Evolutionary conservation across 169 alveolate genomes (phyloP).

Genomic region (Cryptosporidium sp.): DNA sequence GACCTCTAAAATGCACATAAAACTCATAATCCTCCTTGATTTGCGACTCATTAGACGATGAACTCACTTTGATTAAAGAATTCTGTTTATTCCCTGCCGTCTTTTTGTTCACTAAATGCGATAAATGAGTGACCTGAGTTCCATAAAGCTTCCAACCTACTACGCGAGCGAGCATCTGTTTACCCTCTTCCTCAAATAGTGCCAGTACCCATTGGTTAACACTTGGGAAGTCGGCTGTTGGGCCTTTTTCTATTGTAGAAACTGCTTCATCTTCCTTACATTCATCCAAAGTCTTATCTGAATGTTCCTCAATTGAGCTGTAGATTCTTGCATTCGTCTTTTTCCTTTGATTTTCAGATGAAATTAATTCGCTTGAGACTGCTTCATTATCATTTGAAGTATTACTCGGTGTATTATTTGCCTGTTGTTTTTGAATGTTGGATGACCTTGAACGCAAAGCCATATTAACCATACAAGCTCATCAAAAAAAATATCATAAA

Average conservation of each 20-base stretch:
- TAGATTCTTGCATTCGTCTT: constrained; percentile 4
- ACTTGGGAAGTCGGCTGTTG: constrained; percentile 7
- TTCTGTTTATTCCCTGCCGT: neutral
- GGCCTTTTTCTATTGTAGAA: neutral
- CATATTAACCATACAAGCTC: neutral
- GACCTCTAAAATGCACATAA: constrained; percentile 89
- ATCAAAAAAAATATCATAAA: neutral
- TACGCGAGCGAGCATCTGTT: constrained; percentile 48
- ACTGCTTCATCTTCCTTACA: neutral
- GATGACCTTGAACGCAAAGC: neutral
- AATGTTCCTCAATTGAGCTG: neutral
- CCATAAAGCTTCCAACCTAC: constrained; percentile 70
- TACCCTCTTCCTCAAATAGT: constrained; percentile 37
- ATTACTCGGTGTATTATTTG: neutral
- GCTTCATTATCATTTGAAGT: neutral
- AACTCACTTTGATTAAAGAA: constrained; percentile 18
- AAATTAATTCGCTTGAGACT: neutral
- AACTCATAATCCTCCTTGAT: constrained; percentile 85
- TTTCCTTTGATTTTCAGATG: neutral
- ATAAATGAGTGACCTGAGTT: constrained; percentile 50
- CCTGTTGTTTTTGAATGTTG: neutral
- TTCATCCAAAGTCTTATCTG: neutral
- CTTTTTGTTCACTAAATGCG: constrained; percentile 51
- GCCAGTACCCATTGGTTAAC: constrained; percentile 75
- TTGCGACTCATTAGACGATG: constrained; percentile 25